These are phyloP conservation scores for Coffea humblotiana DNA, from an alignment of 305 asterid genomes.

Conservation along the genomic window DNA sequence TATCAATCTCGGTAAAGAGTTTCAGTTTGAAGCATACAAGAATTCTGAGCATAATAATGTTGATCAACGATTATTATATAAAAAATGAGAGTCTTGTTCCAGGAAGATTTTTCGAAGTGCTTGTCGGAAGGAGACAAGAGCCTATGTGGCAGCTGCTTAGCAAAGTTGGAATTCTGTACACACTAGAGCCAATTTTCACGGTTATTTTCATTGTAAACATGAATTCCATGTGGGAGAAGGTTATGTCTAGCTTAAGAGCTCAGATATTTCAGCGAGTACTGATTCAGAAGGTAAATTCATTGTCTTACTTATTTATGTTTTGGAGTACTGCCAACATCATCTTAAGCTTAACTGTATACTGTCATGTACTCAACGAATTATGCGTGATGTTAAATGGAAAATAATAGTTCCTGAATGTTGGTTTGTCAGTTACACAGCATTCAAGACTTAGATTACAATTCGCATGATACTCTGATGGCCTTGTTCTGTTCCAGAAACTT, in stretches of 20 bases:
- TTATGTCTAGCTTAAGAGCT: conserved; percentile 96
- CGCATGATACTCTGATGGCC: not conserved
- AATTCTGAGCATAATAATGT: not conserved
- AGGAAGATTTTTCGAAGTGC: conserved; percentile 89
- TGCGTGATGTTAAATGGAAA: not conserved
- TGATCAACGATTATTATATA: conserved; percentile 4
- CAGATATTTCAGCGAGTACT: conserved; percentile 85
- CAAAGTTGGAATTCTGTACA: conserved; percentile 67
- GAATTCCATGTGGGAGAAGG: conserved; percentile 96
- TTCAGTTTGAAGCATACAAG: not conserved
- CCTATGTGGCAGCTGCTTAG: conserved; percentile 70
- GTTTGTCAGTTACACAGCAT: not conserved
- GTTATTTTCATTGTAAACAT: conserved; percentile 75
- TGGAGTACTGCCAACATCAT: not conserved
- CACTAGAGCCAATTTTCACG: conserved; percentile 79
- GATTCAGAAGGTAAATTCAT: conserved; percentile 78
- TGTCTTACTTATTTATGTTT: not conserved
- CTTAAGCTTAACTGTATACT: not conserved
- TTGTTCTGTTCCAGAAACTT: not conserved
- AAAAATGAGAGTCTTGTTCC: conserved; percentile 30
- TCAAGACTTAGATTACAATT: not conserved
- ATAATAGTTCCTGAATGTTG: not conserved
- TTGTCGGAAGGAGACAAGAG: conserved; percentile 74
- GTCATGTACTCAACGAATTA: not conserved
- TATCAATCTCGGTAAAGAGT: not conserved